These are phyloP conservation scores for Botrytis medusae DNA, from an alignment of 2,329 filamentous ascomycete species.

Conservation along the genomic window DNA sequence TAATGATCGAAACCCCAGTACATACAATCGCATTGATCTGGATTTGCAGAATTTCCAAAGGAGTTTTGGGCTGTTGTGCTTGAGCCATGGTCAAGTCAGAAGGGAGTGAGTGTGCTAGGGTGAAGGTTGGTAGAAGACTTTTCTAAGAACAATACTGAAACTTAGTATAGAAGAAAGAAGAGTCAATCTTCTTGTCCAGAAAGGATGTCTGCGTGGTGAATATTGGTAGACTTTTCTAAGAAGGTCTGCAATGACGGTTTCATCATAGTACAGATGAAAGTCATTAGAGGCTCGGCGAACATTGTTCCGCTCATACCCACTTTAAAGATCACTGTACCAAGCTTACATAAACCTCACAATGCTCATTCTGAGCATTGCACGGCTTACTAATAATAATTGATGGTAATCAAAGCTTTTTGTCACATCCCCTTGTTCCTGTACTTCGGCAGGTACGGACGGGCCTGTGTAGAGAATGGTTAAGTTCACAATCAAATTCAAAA, in stretches of 20 bases:
- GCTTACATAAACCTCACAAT: not conserved
- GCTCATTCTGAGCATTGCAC: not conserved
- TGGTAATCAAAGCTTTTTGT: not conserved
- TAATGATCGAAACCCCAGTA: constrained; percentile 20
- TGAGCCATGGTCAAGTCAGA: constrained; percentile 29
- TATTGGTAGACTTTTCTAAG: not conserved
- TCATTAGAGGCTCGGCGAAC: not conserved
- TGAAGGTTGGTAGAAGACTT: not conserved
- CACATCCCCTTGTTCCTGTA: not conserved
- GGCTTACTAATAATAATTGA: not conserved
- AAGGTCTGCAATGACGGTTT: not conserved
- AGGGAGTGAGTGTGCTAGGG: not conserved
- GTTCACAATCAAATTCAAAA: not conserved
- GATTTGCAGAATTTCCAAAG: constrained; percentile 47
- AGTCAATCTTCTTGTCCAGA: not conserved
- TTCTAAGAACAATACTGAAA: not conserved
- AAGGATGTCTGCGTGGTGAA: not conserved
- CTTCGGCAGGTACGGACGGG: not conserved
- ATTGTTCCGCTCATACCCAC: not conserved
- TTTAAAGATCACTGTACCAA: not conserved
- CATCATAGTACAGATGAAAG: constrained; percentile 5
- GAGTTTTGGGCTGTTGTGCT: constrained; percentile 29
- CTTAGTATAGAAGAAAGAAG: too few species aligned
- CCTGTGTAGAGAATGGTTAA: not conserved
- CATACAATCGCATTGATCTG: constrained; percentile 57